phyloP scores from a whole-genome alignment of 345 rosid species.

The Eucalyptus microcorys region DNA sequence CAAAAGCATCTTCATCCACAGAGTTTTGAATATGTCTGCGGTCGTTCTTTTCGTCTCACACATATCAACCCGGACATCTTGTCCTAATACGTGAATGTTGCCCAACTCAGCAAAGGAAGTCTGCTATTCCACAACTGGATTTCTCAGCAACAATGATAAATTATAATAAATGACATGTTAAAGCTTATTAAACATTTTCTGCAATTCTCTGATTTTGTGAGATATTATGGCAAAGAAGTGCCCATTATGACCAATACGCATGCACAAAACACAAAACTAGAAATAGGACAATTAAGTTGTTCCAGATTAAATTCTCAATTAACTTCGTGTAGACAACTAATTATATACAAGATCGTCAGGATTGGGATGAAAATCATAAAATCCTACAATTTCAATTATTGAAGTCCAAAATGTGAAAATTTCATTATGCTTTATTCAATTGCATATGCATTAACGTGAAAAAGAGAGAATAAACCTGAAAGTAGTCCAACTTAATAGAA shows the following conservation, averaged over 20 bases:
- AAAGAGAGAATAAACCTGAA: not conserved
- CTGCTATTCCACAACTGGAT: not conserved
- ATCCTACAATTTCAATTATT: not conserved
- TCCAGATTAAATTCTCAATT: not conserved
- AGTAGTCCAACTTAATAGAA: not conserved
- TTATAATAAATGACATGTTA: not conserved
- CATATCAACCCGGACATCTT: not conserved
- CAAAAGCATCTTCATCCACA: not conserved
- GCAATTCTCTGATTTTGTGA: not conserved
- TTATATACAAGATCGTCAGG: not conserved
- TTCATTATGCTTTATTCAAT: not conserved
- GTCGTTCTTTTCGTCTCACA: not conserved
- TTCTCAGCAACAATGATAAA: not conserved
- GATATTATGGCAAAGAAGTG: not conserved
- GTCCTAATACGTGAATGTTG: not conserved
- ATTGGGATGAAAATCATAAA: not conserved
- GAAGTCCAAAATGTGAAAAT: not conserved
- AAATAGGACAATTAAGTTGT: not conserved
- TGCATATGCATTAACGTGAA: not conserved
- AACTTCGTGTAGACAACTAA: not conserved
- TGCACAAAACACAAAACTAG: not conserved
- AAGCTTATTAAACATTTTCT: not conserved
- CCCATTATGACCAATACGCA: not conserved
- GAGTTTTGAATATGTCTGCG: not conserved
- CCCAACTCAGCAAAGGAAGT: not conserved